Evolutionary conservation across 2,329 filamentous ascomycete genomes (phyloP).

Genomic region (Aureobasidium melanogenum): DNA sequence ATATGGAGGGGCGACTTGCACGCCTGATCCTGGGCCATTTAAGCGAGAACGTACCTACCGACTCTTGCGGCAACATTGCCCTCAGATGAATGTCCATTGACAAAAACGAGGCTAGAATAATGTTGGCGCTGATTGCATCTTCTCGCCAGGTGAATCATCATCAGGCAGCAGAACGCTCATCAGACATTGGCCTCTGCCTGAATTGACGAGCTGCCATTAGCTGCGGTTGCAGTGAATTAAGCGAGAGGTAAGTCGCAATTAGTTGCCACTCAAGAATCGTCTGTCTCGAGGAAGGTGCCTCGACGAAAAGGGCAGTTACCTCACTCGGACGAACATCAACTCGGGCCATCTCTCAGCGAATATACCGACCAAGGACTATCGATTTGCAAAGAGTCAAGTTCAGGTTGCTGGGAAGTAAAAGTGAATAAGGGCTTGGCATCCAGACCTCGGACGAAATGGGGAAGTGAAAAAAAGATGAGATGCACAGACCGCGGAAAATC

Average conservation of each 20-base stretch:
- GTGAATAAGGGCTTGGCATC: conserved; percentile 6
- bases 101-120: not conserved
- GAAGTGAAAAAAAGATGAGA: conserved; percentile 8
- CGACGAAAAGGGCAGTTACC: not conserved
- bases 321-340: not conserved
- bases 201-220: not conserved
- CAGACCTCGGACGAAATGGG: conserved; percentile 6
- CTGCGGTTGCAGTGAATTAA: not conserved
- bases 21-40: too few relatives aligned
- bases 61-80: not conserved
- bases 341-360: not conserved
- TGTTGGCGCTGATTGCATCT: not conserved
- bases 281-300: not conserved
- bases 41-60: not conserved
- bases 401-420: not conserved
- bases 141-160: not conserved
- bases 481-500: conserved; percentile 7
- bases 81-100: not conserved
- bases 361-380: not conserved
- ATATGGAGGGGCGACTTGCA: too few relatives aligned
- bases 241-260: not conserved
- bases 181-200: not conserved
- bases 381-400: not conserved
- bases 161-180: not conserved
- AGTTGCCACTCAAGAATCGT: not conserved